These are phyloP conservation scores for Phoenix roebelenii DNA, from an alignment of 176 grass and related monocot genomes.

Conservation along the genomic window DNA sequence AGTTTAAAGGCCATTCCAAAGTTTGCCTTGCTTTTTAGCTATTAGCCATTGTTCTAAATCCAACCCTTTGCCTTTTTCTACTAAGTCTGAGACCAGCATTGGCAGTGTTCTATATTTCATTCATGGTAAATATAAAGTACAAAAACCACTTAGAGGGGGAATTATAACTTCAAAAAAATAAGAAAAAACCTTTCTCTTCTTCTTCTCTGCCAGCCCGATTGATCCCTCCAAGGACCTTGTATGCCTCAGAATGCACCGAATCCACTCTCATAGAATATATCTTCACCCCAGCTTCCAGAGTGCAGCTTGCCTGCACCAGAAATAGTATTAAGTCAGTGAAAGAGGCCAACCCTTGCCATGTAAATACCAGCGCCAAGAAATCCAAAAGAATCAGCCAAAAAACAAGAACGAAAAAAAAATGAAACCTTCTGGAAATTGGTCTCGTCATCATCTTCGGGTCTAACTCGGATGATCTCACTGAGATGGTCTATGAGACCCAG, in stretches of 20 bases:
- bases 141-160: too few species aligned
- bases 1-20: too few species aligned
- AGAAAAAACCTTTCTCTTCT: conserved; percentile 42
- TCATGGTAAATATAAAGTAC: too few species aligned
- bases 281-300: conserved; percentile 84
- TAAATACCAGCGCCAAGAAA: too few species aligned
- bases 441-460: conserved; percentile 69
- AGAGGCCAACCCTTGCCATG: neutral
- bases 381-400: neutral
- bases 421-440: conserved; percentile 98
- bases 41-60: too few species aligned
- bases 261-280: conserved; percentile 93
- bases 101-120: too few species aligned
- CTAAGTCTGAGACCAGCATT: too few species aligned
- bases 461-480: conserved; percentile 67
- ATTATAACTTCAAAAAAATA: too few species aligned
- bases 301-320: conserved; percentile 72
- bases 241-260: conserved; percentile 83
- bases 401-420: neutral
- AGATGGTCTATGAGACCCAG: conserved; percentile 85
- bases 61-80: too few species aligned
- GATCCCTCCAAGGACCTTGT: conserved; percentile 93
- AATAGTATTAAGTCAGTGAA: neutral
- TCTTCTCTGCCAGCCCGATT: conserved; percentile 77
- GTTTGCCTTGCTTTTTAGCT: too few species aligned